Evolutionary conservation across 176 grass and related monocot genomes (phyloP), one percentile per base, ranked within the genome.

Genomic region (Urochloa ruziziensis): DNA sequence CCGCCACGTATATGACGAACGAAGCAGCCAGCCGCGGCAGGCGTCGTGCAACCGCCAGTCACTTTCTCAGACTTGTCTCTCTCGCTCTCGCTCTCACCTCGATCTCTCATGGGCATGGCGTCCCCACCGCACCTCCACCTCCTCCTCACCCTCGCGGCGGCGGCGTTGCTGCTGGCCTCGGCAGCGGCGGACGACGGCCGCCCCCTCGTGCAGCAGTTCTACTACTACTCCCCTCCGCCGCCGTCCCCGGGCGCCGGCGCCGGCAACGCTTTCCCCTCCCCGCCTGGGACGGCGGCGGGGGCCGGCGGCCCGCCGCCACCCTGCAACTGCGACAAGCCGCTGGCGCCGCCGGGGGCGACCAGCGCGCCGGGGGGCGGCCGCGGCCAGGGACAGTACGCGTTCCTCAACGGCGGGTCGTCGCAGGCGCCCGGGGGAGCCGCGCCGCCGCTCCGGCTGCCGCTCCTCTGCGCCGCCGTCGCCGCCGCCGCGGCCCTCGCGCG

Each of bases 191-290:
- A 25, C 64, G 71, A 7, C n/a, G n/a, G n/a, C 73, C 37, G 54
- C 14, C 73, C 0, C 42, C 18, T 27, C 7, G 66, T 80, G 42
- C 40, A 84, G 28, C 30, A 37, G 60, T 70, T 87, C 89, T 87
- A 56, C 81, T 91, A 87, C 81, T 84, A 84, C 81, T 91, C 85
- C n/a, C n/a, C 89, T 4, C 85, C 89, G 27, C 89, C 89, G 69
- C 89, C 89, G 25, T 52, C 59, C 19, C 21, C 77, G 8, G 14
- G 39, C 9, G 49, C 21, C 4, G 4, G 32, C 16, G 17, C 17
- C 46, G 66, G 23, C 32, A 21, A 21, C 68, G 35, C 37, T 7
- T 39, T 8, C 77, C 33, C 39, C 69, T 13, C 14, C 61, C 13
- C 47, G 52, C 52, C 74, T 35, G 0, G 17, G 66, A 2, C 36